Evolutionary conservation across 352 stramenopile species (phyloP), one percentile per base, ranked within the genome.

Genomic region (Phytopythium kandeliae): DNA sequence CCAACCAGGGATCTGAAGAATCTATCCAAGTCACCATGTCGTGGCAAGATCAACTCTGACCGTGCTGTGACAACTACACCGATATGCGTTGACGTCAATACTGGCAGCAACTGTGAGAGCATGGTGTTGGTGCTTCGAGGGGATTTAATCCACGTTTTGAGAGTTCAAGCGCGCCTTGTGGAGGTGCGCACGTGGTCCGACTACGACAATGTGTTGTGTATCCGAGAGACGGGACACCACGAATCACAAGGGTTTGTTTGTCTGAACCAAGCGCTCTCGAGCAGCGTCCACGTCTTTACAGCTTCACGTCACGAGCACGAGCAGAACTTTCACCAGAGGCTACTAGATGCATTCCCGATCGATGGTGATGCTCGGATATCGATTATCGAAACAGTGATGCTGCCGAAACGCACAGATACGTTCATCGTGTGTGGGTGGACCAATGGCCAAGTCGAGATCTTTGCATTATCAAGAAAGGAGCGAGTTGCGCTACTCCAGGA

Each of bases 71-170:
- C 40, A 19, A 67, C 51, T 8, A 49, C 67, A 19, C 47, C 51
- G 9, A 57, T 87, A 24, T 86, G 62, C 37, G 63, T 86, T n/a
- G 52, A 51, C 19, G 62, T 87, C 19, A 62, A 85, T 24, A 84
- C 83, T 63, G 67, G 62, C 7, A 60, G 48, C 26, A 85, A 69
- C 42, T 53, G 52, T 1, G 78, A 87, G 46, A 78, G 62, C 4
- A 46, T 89, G 12, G 46, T 89, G 19, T 45, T 89, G 0, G 63
- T 86, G 7, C 51, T 83, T 22, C 65, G 63, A 16, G 57, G 67
- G 4, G 73, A 86, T 34, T 45, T 84, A 5, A 75, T 89, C 26
- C 67, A 89, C 38, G 75, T 87, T n/a, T 51, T 87, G 10, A 89
- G 87, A 38, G 65, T 89, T 17, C 75, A 87, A 30, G 56, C 67